Base-by-base conservation (phyloP, 768 basidiomycete species). In the Rhizopogon salebrosus region DNA sequence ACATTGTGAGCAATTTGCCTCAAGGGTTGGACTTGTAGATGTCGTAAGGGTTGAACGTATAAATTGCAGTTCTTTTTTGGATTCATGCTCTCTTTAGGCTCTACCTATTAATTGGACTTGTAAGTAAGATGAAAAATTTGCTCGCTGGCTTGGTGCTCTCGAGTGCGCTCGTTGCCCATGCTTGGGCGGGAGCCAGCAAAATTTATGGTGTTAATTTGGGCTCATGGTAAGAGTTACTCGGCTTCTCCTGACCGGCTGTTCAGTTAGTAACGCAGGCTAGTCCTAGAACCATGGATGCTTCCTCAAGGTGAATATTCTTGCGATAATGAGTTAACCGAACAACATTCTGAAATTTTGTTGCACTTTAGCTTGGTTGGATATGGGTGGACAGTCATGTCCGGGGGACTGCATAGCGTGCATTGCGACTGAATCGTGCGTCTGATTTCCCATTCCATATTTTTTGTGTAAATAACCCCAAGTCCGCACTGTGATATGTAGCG, bases 201-300 rank as follows among this genome's bases (percentile, higher is more conserved):
- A 82, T 85, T 14, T 82, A 85, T 61, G 87, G 87, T 42, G 85
- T 88, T 3, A 88, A 89, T 61, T 62, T 89, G 29, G 84, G 86
- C 13, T 81, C 81, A 51, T 86, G 83, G 83, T 80, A 55, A 20
- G 73, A 48, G 24, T 46, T 26, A 3, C 8, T 6, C 13, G 18
- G 4, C n/a, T 23, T 13, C 49, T 9, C n/a, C 8, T 3, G 23
- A 26, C 22, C 10, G 29, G 13, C 13, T 34, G 29, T 31, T 55
- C 35, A 23, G 39, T 43, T 20, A 43, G 43, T 38, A 56, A 6
- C 46, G n/a, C 51, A 89, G 89, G 89, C 75, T 91, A 46, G 66
- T 91, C 0, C 65, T 89, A 5, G 89, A 91, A 60, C 60, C 87
- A n/a, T 91, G 89, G 89, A 91, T 91, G 88, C 73, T 89, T 38